Evolutionary conservation across 1,284 basidiomycete species (phyloP), one percentile per base, ranked within the genome.

Genomic region (Filobasidium uniguttulatum): DNA sequence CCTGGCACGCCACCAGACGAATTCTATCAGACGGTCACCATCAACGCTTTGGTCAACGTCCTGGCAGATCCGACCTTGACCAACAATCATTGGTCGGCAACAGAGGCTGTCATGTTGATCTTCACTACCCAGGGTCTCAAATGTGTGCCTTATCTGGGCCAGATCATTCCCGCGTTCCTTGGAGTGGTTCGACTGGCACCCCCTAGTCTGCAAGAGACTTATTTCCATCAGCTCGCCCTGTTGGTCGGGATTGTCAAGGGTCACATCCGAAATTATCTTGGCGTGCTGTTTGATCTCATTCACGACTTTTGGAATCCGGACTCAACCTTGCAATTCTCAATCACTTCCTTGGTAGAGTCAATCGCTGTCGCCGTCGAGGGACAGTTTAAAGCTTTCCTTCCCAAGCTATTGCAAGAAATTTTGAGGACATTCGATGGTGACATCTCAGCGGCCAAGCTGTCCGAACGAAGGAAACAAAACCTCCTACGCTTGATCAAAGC

Each of bases 21-120:
- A 64, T 98, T 96, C 69, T 98, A 91, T 71, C 94, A 98, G 65
- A 90, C 88, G 6, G 88, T 94, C 3, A 93, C 91, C 35, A 87
- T 99, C 68, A 85, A 82, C 41, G 81, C 89, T 1, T 75, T 99
- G 20, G 77, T 98, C 41, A 78, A 79, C 46, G 87, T 98, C 49
- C 72, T 99, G 57, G 85, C 83, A 62, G 94, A 97, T 62, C 81
- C 85, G 50, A 82, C 88, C 5, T 74, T 93, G 56, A 83, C 77
- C 61, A 80, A 75, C 55, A 82, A 90, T 60, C 90, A 97, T 60
- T 82, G 89, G 67, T 87, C 82, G 40, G 93, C 93, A 53, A 93
- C 98, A 57, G 91, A 98, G 67, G 91, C 93, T 2, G 85, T 99
- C 61, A 98, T 98, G 88, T 87, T 91, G 54, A 97, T 99, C 56